These are phyloP conservation scores for Plasmopara halstedii DNA, from an alignment of 352 stramenopile species.

Conservation along the genomic window DNA sequence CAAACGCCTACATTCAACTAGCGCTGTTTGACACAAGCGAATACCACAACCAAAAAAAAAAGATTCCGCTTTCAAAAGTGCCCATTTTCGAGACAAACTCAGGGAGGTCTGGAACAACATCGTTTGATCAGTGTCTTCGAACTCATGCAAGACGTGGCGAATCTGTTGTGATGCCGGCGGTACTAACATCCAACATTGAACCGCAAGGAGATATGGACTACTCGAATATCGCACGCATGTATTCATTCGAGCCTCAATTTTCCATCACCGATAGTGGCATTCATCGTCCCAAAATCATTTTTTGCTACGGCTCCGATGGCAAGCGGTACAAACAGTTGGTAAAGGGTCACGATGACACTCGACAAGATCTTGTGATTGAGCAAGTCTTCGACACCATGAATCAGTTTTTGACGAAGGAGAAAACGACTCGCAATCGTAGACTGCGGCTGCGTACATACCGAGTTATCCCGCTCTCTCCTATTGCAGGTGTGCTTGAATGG, in stretches of 20 bases:
- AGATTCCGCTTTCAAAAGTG: conserved; percentile 62
- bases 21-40: conserved; percentile 74
- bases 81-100: conserved; percentile 31
- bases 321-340: conserved; percentile 92
- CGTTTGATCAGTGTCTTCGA: conserved; percentile 72
- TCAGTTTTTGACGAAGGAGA: conserved; percentile 73
- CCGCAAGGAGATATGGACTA: conserved; percentile 78
- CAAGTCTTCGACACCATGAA: conserved; percentile 88
- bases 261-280: conserved; percentile 93
- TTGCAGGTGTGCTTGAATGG: conserved; percentile 97
- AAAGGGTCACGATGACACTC: conserved; percentile 89
- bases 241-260: conserved; percentile 90
- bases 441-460: conserved; percentile 95
- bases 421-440: conserved; percentile 48
- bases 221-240: conserved; percentile 67
- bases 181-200: conserved; percentile 65
- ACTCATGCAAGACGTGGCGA: conserved; percentile 35
- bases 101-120: conserved; percentile 10
- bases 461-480: conserved; percentile 85
- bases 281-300: conserved; percentile 96
- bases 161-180: conserved; percentile 54
- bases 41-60: conserved; percentile 64
- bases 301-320: conserved; percentile 91
- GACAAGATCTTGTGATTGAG: conserved; percentile 86
- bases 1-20: conserved; percentile 71